These are phyloP conservation scores for Cyberlindnera veronae DNA, from an alignment of 805 yeast species.

Conservation along the genomic window DNA sequence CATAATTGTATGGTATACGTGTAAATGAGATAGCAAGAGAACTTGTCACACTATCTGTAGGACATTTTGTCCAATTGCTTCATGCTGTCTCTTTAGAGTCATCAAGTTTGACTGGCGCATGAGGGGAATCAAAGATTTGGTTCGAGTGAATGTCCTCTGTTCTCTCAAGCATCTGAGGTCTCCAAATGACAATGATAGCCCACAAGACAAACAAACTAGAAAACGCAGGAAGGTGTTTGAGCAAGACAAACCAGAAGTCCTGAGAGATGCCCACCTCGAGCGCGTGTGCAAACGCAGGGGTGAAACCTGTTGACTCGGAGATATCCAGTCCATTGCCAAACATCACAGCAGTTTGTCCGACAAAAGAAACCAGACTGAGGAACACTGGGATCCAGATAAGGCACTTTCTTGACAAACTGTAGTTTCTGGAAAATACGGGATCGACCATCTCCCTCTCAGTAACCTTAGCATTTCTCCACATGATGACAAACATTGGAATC, in stretches of 20 bases:
- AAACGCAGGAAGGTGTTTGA: constrained; percentile 14
- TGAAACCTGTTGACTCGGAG: neutral
- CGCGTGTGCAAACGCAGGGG: constrained; percentile 1
- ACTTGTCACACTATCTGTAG: no score
- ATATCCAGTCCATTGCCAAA: neutral
- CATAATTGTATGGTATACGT: no score
- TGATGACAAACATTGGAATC: constrained; percentile 20
- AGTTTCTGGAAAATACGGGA: constrained; percentile 14
- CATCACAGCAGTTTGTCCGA: constrained; percentile 1
- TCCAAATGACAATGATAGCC: constrained; percentile 14
- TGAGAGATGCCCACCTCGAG: constrained; percentile 9
- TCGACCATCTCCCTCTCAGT: constrained; percentile 15
- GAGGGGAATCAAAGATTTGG: constrained; percentile 10
- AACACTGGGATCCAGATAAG: constrained; percentile 11
- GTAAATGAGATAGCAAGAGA: no score
- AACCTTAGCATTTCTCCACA: constrained; percentile 17
- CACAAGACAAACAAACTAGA: constrained; percentile 13
- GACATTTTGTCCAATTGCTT: no score
- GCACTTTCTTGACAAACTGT: constrained; percentile 5
- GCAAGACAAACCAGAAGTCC: constrained; percentile 10
- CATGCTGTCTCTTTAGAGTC: no score
- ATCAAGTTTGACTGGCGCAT: constrained; percentile 3
- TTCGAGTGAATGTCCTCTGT: constrained; percentile 13
- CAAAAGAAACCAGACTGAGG: neutral
- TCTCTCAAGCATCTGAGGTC: constrained; percentile 14